A percentile compares a stretch with the other conserved stretches of the same genome.
Conservation (phyloP, 169 alveolate species). For the Plasmodium cynomolgi region DNA sequence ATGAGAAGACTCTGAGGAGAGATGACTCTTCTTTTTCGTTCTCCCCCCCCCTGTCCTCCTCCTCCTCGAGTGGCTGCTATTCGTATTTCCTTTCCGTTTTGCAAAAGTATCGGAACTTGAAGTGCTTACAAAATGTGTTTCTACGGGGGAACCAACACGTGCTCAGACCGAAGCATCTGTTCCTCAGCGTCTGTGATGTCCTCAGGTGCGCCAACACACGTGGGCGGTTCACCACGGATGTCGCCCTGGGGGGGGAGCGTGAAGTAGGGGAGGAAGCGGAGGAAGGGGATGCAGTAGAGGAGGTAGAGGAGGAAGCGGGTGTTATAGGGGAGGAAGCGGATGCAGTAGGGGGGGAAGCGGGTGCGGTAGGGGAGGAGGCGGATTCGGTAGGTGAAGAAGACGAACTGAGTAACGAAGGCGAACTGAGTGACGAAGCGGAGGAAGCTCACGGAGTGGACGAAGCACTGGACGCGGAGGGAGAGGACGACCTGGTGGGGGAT, state of each 20-base stretch:
- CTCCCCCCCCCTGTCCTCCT: background rate
- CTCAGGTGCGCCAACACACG: constrained; percentile 6
- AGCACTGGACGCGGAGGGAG: background rate
- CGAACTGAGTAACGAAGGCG: background rate
- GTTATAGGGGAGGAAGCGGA: background rate
- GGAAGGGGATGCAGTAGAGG: background rate
- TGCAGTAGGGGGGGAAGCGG: background rate
- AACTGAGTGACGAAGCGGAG: background rate
- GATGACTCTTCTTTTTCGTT: background rate
- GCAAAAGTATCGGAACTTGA: constrained; percentile 19
- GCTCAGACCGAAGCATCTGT: constrained; percentile 19
- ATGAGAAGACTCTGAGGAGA: background rate
- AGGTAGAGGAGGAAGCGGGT: background rate
- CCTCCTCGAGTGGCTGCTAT: background rate
- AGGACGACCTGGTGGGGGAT: background rate
- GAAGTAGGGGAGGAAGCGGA: constrained; percentile 3
- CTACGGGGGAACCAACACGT: constrained; percentile 27
- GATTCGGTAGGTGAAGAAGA: background rate
- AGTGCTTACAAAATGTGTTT: constrained; percentile 18
- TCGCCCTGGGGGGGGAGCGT: background rate
- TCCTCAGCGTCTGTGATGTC: constrained; percentile 32
- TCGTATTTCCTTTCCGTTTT: constrained; percentile 19
- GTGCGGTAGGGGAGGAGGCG: background rate
- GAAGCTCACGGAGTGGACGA: constrained; percentile 14
- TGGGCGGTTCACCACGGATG: constrained; percentile 7